Percentiles rank a stretch among this genome's conserved stretches.
Conservation (phyloP, 768 basidiomycete genomes). For the Tulasnella sp. region DNA sequence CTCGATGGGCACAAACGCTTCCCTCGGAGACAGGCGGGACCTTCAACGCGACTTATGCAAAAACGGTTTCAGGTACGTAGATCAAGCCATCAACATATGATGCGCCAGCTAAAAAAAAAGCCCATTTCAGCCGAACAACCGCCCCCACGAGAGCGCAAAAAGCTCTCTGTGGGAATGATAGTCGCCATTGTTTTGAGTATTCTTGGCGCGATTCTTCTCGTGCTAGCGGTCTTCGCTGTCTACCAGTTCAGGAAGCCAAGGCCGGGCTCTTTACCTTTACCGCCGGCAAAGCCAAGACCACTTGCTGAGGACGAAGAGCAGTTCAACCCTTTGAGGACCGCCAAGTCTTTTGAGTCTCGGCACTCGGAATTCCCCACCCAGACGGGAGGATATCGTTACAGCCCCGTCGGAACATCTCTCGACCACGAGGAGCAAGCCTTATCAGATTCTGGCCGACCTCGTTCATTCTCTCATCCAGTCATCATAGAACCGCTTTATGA, state of each 20-base stretch:
- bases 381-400: neutral
- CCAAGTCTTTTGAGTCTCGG: neutral
- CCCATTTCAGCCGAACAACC: neutral
- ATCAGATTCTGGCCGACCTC: neutral
- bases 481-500: neutral
- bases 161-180: neutral
- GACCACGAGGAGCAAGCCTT: neutral
- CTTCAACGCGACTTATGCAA: slow-evolving; percentile 7
- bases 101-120: neutral
- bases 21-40: neutral
- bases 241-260: neutral
- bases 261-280: too few relatives aligned
- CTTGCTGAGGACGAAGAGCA: neutral
- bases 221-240: neutral
- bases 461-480: neutral
- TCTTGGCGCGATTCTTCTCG: neutral
- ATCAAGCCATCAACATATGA: neutral
- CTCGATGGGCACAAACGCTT: slow-evolving; percentile 4
- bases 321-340: neutral
- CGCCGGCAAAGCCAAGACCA: neutral
- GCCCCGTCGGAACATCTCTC: neutral
- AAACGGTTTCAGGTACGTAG: neutral
- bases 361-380: neutral
- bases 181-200: neutral
- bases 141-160: neutral